phyloP scores from a whole-genome alignment of 768 basidiomycete species.

The Suillus placidus region DNA sequence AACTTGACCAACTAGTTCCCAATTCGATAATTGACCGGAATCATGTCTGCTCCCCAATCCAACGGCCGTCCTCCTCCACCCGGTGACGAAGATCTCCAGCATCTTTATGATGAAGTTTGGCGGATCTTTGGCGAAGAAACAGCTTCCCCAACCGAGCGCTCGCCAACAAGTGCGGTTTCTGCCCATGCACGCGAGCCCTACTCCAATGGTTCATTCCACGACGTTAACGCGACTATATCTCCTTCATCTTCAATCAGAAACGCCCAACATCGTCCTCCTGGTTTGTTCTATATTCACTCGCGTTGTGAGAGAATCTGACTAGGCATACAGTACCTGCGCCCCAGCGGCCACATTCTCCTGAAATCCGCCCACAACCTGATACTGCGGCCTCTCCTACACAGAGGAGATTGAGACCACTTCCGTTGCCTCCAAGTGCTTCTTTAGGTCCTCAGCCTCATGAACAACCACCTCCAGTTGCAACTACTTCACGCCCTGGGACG shows the following conservation, averaged over 20 bases:
- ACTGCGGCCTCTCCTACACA: constrained; percentile 33
- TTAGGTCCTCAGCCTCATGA: constrained; percentile 19
- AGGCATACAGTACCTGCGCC: constrained; percentile 8
- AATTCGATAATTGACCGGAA: constrained; percentile 12
- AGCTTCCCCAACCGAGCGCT: constrained; percentile 33
- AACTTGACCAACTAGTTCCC: not conserved
- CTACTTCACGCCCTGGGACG: constrained; percentile 28
- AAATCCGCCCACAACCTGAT: constrained; percentile 25
- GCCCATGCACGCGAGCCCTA: constrained; percentile 23
- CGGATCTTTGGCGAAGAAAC: constrained; percentile 61
- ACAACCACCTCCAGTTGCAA: constrained; percentile 13
- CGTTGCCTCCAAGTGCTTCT: constrained; percentile 28
- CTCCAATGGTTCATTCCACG: constrained; percentile 24
- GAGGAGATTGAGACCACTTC: constrained; percentile 31
- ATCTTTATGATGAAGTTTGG: constrained; percentile 77
- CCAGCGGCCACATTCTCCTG: constrained; percentile 21
- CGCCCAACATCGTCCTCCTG: constrained; percentile 25
- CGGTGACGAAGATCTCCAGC: constrained; percentile 71
- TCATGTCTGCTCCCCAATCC: constrained; percentile 41
- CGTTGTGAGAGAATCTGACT: not conserved
- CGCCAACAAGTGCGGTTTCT: constrained; percentile 21
- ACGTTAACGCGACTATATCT: constrained; percentile 18
- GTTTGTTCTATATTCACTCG: constrained; percentile 20
- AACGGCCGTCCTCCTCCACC: constrained; percentile 44
- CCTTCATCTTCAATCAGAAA: constrained; percentile 17